These are phyloP conservation scores for Citrullus amarus DNA, from an alignment of 306 rosid species.

Conservation along the genomic window DNA sequence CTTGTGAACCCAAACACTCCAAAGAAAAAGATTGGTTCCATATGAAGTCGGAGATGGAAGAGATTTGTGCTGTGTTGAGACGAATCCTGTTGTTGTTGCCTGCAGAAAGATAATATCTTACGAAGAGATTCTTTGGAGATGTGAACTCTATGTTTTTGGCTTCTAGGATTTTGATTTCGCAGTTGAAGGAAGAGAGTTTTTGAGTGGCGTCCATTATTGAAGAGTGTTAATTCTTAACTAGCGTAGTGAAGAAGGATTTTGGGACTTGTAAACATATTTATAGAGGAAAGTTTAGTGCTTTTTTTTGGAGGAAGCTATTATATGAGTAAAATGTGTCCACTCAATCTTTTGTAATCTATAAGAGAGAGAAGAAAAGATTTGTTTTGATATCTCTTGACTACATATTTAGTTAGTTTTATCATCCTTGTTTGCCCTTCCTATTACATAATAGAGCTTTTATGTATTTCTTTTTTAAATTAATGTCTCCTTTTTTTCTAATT, in stretches of 20 bases:
- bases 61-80: slow-evolving; percentile 33
- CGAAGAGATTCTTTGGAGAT: slow-evolving; percentile 1
- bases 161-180: slow-evolving; percentile 45
- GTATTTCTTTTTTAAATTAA: not conserved
- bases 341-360: not conserved
- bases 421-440: not conserved
- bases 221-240: not conserved
- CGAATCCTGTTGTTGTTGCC: slow-evolving; percentile 31
- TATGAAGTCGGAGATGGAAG: slow-evolving; percentile 23
- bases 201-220: not conserved
- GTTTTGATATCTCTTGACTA: not conserved
- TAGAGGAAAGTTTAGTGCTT: not conserved
- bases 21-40: slow-evolving; percentile 62
- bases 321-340: not conserved
- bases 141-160: slow-evolving; percentile 24
- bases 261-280: not conserved
- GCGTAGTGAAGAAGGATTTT: not conserved
- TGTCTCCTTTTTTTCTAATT: not conserved
- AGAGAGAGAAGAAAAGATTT: not conserved
- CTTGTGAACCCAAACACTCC: slow-evolving; percentile 48
- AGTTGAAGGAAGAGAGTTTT: slow-evolving; percentile 27
- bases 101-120: slow-evolving; percentile 27
- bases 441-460: not conserved
- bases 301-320: not conserved
- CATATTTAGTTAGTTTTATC: not conserved